phyloP scores from a whole-genome alignment of 2,329 filamentous ascomycete species.

The Colletotrichum melonis region DNA sequence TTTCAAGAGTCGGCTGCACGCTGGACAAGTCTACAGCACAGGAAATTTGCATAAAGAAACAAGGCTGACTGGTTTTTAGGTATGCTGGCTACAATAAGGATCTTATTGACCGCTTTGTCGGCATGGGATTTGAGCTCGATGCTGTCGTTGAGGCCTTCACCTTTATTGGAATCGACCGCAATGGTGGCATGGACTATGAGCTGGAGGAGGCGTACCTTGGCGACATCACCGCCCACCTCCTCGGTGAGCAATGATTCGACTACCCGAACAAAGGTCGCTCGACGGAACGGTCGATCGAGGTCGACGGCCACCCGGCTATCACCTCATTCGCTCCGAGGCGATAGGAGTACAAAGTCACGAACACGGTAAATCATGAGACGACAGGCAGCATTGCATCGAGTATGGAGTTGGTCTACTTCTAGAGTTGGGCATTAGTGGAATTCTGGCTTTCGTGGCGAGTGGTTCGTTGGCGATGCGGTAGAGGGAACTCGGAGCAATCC shows the following conservation, averaged over 20 bases:
- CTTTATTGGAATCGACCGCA: slow-evolving; percentile 83
- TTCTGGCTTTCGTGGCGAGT: background rate
- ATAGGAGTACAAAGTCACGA: background rate
- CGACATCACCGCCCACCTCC: slow-evolving; percentile 85
- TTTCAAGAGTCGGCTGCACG: background rate
- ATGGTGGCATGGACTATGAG: slow-evolving; percentile 82
- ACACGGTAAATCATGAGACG: background rate
- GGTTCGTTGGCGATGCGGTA: background rate
- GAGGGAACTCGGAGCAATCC: background rate
- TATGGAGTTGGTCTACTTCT: slow-evolving; percentile 22
- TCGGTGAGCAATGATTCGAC: slow-evolving; percentile 74
- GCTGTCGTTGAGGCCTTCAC: slow-evolving; percentile 88
- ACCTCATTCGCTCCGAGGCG: background rate
- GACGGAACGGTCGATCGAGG: background rate
- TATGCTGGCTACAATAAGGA: slow-evolving; percentile 90
- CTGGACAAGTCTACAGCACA: too few relatives aligned
- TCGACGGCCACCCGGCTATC: background rate
- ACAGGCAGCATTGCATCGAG: slow-evolving; percentile 16
- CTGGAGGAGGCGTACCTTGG: slow-evolving; percentile 92
- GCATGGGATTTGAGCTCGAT: slow-evolving; percentile 92
- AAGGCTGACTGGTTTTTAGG: slow-evolving; percentile 53
- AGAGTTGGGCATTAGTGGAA: slow-evolving; percentile 15
- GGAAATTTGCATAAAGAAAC: background rate
- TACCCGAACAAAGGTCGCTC: background rate
- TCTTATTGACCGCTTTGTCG: slow-evolving; percentile 84